phyloP scores from a whole-genome alignment of 2,329 filamentous ascomycete genomes.

The Colletotrichum brevisporum region DNA sequence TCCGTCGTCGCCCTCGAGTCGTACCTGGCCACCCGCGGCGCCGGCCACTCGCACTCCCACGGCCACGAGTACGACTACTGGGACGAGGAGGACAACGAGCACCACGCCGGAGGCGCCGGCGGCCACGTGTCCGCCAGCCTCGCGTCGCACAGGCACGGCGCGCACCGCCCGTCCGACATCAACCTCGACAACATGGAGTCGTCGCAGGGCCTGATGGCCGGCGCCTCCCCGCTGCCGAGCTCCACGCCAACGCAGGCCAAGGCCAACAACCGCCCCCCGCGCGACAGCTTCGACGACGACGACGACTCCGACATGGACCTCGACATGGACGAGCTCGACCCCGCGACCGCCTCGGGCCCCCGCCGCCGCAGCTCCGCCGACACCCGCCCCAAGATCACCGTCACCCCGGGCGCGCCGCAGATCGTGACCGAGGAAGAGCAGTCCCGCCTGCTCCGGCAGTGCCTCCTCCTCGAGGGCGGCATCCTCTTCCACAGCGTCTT shows the following conservation, averaged over 20 bases:
- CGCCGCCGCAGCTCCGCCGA: constrained; percentile 45
- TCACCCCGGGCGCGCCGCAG: constrained; percentile 30
- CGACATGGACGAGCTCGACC: constrained; percentile 73
- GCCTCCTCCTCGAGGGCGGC: constrained; percentile 83
- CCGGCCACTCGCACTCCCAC: constrained; percentile 69
- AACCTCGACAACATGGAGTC: constrained; percentile 66
- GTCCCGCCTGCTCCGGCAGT: constrained; percentile 80
- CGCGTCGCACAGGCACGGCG: constrained; percentile 53
- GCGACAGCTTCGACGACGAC: constrained; percentile 48
- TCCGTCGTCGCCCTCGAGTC: constrained; percentile 90
- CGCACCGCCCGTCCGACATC: constrained; percentile 63
- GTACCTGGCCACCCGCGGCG: constrained; percentile 82
- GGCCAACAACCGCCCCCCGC: constrained; percentile 29
- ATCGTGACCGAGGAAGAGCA: constrained; percentile 66
- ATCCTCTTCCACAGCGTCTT: constrained; percentile 90
- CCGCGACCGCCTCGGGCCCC: constrained; percentile 46
- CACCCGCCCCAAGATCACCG: constrained; percentile 43
- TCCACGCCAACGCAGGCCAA: constrained; percentile 58
- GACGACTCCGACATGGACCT: constrained; percentile 71
- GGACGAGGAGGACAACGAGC: constrained; percentile 60
- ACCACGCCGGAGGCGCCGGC: constrained; percentile 40
- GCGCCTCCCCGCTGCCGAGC: constrained; percentile 71
- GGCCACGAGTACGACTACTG: constrained; percentile 62
- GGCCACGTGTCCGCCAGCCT: constrained; percentile 48
- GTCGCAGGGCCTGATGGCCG: constrained; percentile 69